Conservation (phyloP, 192 early-diverging fungal genomes). For the Funneliformis mosseae region DNA sequence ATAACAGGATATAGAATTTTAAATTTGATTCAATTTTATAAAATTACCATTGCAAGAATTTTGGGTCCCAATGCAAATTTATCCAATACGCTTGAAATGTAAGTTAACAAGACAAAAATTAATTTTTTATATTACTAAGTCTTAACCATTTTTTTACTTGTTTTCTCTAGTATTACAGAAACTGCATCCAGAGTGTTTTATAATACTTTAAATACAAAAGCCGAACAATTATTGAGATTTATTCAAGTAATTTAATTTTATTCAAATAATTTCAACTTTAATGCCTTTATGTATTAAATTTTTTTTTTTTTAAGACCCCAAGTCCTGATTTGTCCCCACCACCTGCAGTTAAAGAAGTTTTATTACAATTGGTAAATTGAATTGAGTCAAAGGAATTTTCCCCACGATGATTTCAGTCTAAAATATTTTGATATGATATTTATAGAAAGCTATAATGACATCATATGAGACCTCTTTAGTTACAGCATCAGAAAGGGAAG, state of each 20-base stretch:
- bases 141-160: neutral
- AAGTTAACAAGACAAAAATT: slow-evolving; percentile 28
- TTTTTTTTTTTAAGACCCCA: slow-evolving; percentile 47
- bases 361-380: slow-evolving; percentile 63
- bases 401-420: neutral
- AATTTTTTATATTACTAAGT: neutral
- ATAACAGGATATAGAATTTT: slow-evolving; percentile 68
- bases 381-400: neutral
- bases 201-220: slow-evolving; percentile 56
- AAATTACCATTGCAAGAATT: slow-evolving; percentile 62
- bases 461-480: slow-evolving; percentile 77
- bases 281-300: neutral
- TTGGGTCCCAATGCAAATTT: slow-evolving; percentile 58
- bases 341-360: slow-evolving; percentile 64
- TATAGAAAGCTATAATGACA: slow-evolving; percentile 76
- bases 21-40: slow-evolving; percentile 79
- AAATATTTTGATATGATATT: neutral
- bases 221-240: slow-evolving; percentile 47
- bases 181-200: slow-evolving; percentile 60
- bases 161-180: slow-evolving; percentile 47
- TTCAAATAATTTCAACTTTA: neutral
- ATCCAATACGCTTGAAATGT: slow-evolving; percentile 58
- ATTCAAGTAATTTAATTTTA: slow-evolving; percentile 43
- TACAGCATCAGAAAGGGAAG: slow-evolving; percentile 51
- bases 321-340: slow-evolving; percentile 62